phyloP scores from a whole-genome alignment of 805 yeast genomes.

The Lachancea dasiensis region DNA sequence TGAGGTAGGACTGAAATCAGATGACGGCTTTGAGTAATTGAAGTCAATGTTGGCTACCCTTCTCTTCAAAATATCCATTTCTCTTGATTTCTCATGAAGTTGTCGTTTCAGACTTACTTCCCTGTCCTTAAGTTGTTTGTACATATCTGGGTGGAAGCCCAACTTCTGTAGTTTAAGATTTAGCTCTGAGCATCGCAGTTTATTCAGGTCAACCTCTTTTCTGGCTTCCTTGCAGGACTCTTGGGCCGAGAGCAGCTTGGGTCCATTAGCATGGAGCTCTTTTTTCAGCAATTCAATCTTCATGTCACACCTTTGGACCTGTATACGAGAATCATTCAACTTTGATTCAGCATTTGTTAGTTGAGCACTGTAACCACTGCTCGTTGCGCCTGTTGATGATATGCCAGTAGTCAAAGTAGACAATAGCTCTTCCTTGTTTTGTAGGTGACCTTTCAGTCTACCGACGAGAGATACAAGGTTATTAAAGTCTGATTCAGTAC shows the following conservation, averaged over 20 bases:
- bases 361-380: conserved; percentile 73
- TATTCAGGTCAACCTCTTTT: conserved; percentile 33
- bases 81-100: conserved; percentile 38
- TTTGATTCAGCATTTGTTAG: conserved; percentile 55
- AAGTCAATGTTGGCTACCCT: conserved; percentile 71
- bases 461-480: conserved; percentile 40
- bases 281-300: conserved; percentile 50
- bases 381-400: conserved; percentile 69
- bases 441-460: conserved; percentile 41
- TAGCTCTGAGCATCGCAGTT: conserved; percentile 34
- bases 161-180: conserved; percentile 40
- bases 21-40: conserved; percentile 57
- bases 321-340: conserved; percentile 47
- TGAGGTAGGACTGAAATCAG: conserved; percentile 50
- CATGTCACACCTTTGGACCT: conserved; percentile 53
- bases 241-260: conserved; percentile 49
- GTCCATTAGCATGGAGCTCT: conserved; percentile 42
- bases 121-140: conserved; percentile 40
- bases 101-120: conserved; percentile 42
- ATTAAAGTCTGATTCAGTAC: conserved; percentile 42
- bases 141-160: conserved; percentile 51
- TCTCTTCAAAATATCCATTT: conserved; percentile 52
- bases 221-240: conserved; percentile 41
- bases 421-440: conserved; percentile 67
- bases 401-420: conserved; percentile 84